These are phyloP conservation scores for Phytophthora pistaciae DNA, from an alignment of 352 stramenopile genomes.

Conservation along the genomic window DNA sequence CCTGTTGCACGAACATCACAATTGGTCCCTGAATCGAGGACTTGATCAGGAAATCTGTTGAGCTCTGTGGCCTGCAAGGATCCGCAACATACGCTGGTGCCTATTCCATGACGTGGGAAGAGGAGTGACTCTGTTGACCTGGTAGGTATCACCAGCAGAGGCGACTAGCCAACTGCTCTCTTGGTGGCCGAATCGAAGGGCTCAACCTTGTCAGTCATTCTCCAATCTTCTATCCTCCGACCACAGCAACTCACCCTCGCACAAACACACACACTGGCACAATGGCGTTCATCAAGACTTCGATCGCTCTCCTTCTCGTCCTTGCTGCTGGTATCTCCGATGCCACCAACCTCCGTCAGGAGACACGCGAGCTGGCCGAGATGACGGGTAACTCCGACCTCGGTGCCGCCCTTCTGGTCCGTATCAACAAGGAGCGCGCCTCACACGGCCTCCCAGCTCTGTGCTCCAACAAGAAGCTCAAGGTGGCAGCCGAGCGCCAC, in stretches of 20 bases:
- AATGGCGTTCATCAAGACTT: conserved; percentile 12
- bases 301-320: conserved; percentile 13
- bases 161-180: background rate
- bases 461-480: conserved; percentile 44
- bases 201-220: background rate
- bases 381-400: conserved; percentile 8
- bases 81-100: conserved; percentile 4
- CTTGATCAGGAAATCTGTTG: background rate
- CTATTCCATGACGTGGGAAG: conserved; percentile 8
- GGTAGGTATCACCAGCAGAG: background rate
- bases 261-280: background rate
- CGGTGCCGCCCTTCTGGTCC: conserved; percentile 33
- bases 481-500: conserved; percentile 23
- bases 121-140: background rate
- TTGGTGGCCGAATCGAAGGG: background rate
- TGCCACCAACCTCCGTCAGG: conserved; percentile 20
- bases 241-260: background rate
- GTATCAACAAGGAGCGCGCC: conserved; percentile 52
- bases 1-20: background rate
- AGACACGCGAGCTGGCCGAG: conserved; percentile 15
- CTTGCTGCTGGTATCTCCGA: conserved; percentile 1
- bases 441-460: conserved; percentile 36
- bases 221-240: conserved; percentile 1
- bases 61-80: background rate
- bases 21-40: background rate